phyloP scores from a whole-genome alignment of 345 rosid species.

The Trapa bicornis region DNA sequence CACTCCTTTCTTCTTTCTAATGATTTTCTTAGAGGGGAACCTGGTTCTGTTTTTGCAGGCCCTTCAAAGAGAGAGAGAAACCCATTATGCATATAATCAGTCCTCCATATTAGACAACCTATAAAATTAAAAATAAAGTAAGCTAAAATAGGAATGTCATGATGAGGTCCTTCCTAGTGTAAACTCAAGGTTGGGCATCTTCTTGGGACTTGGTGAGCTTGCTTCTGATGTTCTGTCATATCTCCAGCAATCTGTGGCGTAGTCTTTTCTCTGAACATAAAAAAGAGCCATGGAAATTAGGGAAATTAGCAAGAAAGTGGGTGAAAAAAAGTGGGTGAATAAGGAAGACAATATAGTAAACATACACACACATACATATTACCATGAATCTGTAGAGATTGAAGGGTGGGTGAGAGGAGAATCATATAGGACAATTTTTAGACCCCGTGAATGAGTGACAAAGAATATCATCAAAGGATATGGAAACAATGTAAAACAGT shows the following conservation, averaged over 20 bases:
- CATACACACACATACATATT: no score
- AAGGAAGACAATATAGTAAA: no score
- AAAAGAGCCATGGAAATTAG: not conserved
- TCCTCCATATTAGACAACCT: conserved; percentile 5
- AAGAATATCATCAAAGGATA: no score
- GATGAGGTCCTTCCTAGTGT: conserved; percentile 60
- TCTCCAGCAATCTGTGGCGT: conserved; percentile 56
- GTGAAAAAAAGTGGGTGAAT: no score
- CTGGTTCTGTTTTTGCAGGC: conserved; percentile 44
- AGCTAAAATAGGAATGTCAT: conserved; percentile 17
- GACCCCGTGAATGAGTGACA: no score
- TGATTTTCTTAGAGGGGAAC: conserved; percentile 27
- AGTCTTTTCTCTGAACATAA: conserved; percentile 33
- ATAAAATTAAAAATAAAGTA: not conserved
- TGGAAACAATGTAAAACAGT: no score
- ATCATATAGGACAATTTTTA: no score
- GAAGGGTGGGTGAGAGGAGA: no score
- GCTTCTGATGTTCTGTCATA: conserved; percentile 71
- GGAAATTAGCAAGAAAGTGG: no score
- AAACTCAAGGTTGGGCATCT: conserved; percentile 90
- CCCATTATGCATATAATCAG: conserved; percentile 11
- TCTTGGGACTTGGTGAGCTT: conserved; percentile 60
- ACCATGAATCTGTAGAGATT: no score
- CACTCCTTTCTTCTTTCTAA: conserved; percentile 4
- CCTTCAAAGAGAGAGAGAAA: conserved; percentile 8